A percentile compares a stretch with the other conserved stretches of the same genome.
These are phyloP conservation scores for Rutstroemia sydowiana DNA, from an alignment of 2,329 filamentous ascomycete species.

Conservation along the genomic window DNA sequence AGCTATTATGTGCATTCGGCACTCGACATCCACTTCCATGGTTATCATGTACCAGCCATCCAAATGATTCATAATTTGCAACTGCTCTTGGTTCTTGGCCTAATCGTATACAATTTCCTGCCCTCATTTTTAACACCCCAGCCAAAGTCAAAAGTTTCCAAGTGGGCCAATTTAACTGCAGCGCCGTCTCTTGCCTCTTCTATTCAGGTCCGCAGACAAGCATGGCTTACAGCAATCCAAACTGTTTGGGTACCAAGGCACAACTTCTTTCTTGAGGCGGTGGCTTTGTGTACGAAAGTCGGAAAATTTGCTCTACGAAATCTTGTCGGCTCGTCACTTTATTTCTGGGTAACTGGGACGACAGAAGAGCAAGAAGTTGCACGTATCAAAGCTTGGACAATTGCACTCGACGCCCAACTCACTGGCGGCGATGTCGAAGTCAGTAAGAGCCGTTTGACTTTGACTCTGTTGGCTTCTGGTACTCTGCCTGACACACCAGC, in stretches of 20 bases:
- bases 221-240: slow-evolving; percentile 89
- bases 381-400: slow-evolving; percentile 85
- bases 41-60: slow-evolving; percentile 41
- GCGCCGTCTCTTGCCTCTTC: slow-evolving; percentile 72
- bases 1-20: slow-evolving; percentile 37
- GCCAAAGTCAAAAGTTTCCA: slow-evolving; percentile 44
- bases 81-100: slow-evolving; percentile 44
- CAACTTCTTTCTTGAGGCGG: slow-evolving; percentile 77
- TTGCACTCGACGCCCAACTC: slow-evolving; percentile 86
- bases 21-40: slow-evolving; percentile 42
- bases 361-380: slow-evolving; percentile 81
- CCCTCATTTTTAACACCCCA: slow-evolving; percentile 42
- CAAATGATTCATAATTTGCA: slow-evolving; percentile 46
- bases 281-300: slow-evolving; percentile 72
- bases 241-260: slow-evolving; percentile 87
- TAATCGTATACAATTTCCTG: slow-evolving; percentile 47
- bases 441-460: slow-evolving; percentile 74
- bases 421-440: slow-evolving; percentile 86
- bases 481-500: slow-evolving; percentile 78
- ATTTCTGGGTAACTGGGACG: slow-evolving; percentile 70
- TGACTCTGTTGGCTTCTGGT: slow-evolving; percentile 81
- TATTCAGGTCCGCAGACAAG: slow-evolving; percentile 76
- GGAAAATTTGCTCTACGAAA: slow-evolving; percentile 75
- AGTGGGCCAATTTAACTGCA: slow-evolving; percentile 39
- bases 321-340: slow-evolving; percentile 67